A percentile compares a stretch with the other conserved stretches of the same genome.
phyloP scores from a whole-genome alignment of 768 basidiomycete species.

The Russula griseocarnosa region DNA sequence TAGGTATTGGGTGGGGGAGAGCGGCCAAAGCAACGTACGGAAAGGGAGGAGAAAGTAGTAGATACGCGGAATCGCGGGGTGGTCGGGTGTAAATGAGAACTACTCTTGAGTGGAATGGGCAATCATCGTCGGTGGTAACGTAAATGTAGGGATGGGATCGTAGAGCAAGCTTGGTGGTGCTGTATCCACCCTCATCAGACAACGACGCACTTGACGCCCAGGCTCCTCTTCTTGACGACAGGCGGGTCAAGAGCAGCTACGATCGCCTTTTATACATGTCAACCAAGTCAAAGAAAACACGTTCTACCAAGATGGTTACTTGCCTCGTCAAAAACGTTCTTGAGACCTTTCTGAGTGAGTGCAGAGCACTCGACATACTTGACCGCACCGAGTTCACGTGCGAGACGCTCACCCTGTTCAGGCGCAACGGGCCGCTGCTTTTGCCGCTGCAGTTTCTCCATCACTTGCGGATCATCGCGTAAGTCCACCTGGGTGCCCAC shows the following conservation, averaged over 20 bases:
- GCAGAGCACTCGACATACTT: slow-evolving; percentile 99
- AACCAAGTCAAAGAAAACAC: neutral
- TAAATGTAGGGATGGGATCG: slow-evolving; percentile 17
- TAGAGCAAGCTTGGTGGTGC: slow-evolving; percentile 32
- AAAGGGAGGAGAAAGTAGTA: slow-evolving; percentile 22
- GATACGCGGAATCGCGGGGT: slow-evolving; percentile 23
- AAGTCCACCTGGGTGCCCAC: slow-evolving; percentile 98
- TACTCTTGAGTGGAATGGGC: slow-evolving; percentile 17
- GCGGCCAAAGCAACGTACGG: slow-evolving; percentile 29
- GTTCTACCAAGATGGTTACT: slow-evolving; percentile 33
- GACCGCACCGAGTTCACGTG: slow-evolving; percentile 95
- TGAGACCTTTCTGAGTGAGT: slow-evolving; percentile 97
- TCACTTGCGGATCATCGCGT: slow-evolving; percentile 86
- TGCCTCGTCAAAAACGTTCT: slow-evolving; percentile 99
- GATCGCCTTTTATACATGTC: slow-evolving; percentile 69
- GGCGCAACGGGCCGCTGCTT: slow-evolving; percentile 89
- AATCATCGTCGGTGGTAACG: slow-evolving; percentile 23
- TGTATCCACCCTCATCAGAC: slow-evolving; percentile 61
- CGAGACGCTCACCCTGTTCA: slow-evolving; percentile 90
- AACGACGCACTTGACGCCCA: slow-evolving; percentile 63
- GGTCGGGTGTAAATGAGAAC: slow-evolving; percentile 22
- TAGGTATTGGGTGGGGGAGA: slow-evolving; percentile 28
- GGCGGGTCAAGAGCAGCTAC: slow-evolving; percentile 98
- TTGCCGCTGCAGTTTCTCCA: slow-evolving; percentile 93
- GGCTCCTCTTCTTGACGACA: slow-evolving; percentile 68